Evolutionary conservation across 192 early-diverging fungal genomes (phyloP).

Genomic region (Coemansia sp.): DNA sequence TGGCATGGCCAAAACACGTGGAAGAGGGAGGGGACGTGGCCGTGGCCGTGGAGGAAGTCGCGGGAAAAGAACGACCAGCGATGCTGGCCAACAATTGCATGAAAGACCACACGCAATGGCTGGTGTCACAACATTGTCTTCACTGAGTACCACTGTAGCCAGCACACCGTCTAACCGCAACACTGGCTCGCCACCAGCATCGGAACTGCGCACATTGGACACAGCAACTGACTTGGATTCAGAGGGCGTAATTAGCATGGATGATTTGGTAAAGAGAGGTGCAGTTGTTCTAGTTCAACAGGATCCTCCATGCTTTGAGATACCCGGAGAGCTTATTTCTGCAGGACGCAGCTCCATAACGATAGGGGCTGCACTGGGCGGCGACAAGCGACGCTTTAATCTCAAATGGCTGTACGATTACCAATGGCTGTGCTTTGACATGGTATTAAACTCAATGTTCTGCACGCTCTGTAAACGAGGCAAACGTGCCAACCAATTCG

Average conservation of each 20-base stretch:
- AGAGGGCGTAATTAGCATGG: slow-evolving; percentile 29
- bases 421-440: slow-evolving; percentile 46
- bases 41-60: slow-evolving; percentile 22
- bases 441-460: slow-evolving; percentile 35
- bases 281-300: slow-evolving; percentile 10
- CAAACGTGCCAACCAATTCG: slow-evolving; percentile 47
- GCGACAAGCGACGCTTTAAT: slow-evolving; percentile 50
- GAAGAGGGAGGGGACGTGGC: slow-evolving; percentile 19
- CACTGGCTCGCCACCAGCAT: background rate
- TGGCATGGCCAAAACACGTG: background rate
- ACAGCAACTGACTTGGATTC: slow-evolving; percentile 7
- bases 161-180: slow-evolving; percentile 1
- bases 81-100: slow-evolving; percentile 2
- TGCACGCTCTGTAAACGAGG: slow-evolving; percentile 44
- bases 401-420: slow-evolving; percentile 54
- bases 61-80: slow-evolving; percentile 1
- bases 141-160: slow-evolving; percentile 1
- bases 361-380: slow-evolving; percentile 40
- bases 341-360: slow-evolving; percentile 44
- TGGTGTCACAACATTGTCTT: background rate
- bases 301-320: slow-evolving; percentile 7
- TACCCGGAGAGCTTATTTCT: slow-evolving; percentile 16
- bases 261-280: slow-evolving; percentile 35
- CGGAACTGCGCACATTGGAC: background rate
- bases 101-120: background rate